Evolutionary conservation across 2,329 filamentous ascomycete genomes (phyloP).

Genomic region (Graphium sp.): DNA sequence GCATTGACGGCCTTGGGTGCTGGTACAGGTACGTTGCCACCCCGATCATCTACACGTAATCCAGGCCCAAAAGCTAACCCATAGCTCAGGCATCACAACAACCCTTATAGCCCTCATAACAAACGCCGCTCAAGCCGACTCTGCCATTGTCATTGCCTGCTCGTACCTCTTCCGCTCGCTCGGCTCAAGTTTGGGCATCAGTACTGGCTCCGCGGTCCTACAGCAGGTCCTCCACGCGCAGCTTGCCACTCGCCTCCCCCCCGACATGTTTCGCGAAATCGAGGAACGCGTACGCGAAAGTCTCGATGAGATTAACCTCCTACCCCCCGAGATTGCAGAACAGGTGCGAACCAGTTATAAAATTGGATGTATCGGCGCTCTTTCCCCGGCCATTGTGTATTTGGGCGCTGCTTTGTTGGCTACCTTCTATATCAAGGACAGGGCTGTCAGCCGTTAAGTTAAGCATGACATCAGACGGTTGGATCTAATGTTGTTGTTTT

Average conservation of each 20-base stretch:
- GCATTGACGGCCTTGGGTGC: conserved; percentile 24
- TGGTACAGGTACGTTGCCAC: conserved; percentile 17
- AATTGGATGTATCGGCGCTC: conserved; percentile 19
- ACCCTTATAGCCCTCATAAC: conserved; percentile 57
- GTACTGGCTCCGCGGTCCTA: conserved; percentile 53
- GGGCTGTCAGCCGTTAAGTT: too few species aligned
- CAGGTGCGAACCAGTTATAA: conserved; percentile 54
- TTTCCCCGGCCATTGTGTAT: conserved; percentile 19
- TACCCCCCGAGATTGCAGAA: conserved; percentile 40
- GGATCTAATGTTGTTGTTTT: too few species aligned
- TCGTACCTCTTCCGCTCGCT: conserved; percentile 68
- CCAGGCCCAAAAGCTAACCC: conserved; percentile 2
- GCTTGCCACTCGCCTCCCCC: conserved; percentile 35
- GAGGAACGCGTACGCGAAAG: conserved; percentile 53
- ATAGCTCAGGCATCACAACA: conserved; percentile 43
- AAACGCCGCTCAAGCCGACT: conserved; percentile 48
- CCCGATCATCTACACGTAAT: not conserved
- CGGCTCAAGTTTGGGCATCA: conserved; percentile 60
- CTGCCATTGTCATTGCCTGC: conserved; percentile 61
- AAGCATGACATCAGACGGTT: too few species aligned
- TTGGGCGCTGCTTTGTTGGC: conserved; percentile 19
- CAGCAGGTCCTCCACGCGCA: conserved; percentile 48
- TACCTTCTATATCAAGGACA: conserved; percentile 38
- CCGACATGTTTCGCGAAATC: conserved; percentile 44
- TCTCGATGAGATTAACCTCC: conserved; percentile 47